Percentiles rank a stretch among this genome's conserved stretches.
Conservation (phyloP, 495 filamentous ascomycete species). For the Lepraria neglecta region DNA sequence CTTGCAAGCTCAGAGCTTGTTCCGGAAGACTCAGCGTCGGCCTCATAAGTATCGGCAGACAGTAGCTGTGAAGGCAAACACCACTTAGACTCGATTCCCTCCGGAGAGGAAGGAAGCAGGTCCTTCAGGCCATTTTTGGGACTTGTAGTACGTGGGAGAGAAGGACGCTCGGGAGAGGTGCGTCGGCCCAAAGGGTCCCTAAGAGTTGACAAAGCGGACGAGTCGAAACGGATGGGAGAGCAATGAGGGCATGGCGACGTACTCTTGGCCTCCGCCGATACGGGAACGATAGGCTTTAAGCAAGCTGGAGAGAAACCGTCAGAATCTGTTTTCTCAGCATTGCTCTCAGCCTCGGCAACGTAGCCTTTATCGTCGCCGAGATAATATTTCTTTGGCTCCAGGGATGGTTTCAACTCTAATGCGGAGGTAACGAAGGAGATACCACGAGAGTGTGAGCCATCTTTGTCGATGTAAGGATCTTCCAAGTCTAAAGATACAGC, state of each 20-base stretch:
- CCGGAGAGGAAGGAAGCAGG: neutral
- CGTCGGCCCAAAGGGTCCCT: too few relatives aligned
- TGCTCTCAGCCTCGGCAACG: neutral
- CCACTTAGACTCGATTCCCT: neutral
- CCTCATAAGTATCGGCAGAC: slow-evolving; percentile 12
- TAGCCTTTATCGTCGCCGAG: neutral
- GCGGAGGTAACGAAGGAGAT: neutral
- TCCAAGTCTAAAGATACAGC: neutral
- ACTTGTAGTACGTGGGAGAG: neutral
- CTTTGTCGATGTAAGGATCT: slow-evolving; percentile 5
- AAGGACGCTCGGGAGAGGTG: neutral
- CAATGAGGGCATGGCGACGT: neutral
- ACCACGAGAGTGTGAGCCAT: neutral
- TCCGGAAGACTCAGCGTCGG: slow-evolving; percentile 11
- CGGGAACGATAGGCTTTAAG: neutral
- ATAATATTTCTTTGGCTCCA: neutral
- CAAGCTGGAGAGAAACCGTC: neutral
- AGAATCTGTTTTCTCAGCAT: neutral
- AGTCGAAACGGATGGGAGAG: neutral
- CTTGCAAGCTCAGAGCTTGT: slow-evolving; percentile 5
- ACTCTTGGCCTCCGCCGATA: neutral
- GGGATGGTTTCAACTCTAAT: neutral
- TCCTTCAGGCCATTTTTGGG: neutral
- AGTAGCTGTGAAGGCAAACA: neutral
- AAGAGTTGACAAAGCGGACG: neutral